Percentiles rank a stretch among this genome's conserved stretches.
Evolutionary conservation across 306 rosid species (phyloP).

Genomic region (Trichosanthes truncata): DNA sequence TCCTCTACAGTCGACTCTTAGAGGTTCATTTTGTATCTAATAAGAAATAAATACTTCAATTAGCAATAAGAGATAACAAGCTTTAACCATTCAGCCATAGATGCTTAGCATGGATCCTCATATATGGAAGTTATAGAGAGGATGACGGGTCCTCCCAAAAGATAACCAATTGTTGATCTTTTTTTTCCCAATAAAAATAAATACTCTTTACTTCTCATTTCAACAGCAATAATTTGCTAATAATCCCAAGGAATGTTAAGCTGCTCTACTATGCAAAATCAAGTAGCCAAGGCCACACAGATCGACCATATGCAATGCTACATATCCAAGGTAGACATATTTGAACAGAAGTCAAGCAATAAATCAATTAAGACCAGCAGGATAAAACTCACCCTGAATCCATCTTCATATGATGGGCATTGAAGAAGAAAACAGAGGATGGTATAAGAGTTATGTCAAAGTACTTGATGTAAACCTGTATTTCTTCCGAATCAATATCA

Average conservation of each 20-base stretch:
- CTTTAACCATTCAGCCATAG: too few relatives aligned
- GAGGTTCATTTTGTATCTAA: too few relatives aligned
- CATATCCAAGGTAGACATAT: not conserved
- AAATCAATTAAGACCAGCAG: not conserved
- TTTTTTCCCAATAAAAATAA: not conserved
- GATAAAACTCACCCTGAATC: constrained; percentile 53
- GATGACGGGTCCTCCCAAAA: not conserved
- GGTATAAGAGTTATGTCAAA: constrained; percentile 75
- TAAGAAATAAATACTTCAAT: too few relatives aligned
- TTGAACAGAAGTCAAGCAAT: not conserved
- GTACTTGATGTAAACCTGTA: constrained; percentile 63
- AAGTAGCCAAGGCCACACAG: not conserved
- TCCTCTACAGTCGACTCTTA: too few relatives aligned
- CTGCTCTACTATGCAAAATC: not conserved
- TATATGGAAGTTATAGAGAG: too few relatives aligned
- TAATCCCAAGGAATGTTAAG: not conserved
- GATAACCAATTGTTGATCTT: not conserved
- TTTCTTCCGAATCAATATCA: constrained; percentile 62
- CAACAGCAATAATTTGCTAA: not conserved
- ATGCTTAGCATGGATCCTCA: too few relatives aligned
- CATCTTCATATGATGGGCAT: constrained; percentile 98
- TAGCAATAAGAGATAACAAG: too few relatives aligned
- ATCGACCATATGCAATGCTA: not conserved
- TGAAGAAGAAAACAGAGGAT: constrained; percentile 78
- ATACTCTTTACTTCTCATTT: not conserved